A percentile compares a stretch with the other conserved stretches of the same genome.
Evolutionary conservation across 1,139 yeast genomes (phyloP).

Genomic region (Zhuliangozyma blackwelliae): DNA sequence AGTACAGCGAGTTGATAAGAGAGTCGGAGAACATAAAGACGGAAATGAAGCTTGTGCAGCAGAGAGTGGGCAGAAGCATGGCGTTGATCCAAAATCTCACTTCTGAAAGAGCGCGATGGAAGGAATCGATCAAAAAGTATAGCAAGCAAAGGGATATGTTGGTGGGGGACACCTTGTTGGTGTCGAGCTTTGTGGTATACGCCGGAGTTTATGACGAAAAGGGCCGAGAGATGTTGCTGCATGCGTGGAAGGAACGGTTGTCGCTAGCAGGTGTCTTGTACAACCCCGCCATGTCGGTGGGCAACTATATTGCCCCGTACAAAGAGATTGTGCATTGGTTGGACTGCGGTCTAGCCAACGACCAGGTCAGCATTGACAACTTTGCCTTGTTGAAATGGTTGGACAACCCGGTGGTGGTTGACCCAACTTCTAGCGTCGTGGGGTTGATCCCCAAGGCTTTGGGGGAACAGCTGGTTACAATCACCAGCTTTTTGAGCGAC

Average conservation of each 20-base stretch:
- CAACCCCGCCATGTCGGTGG: slow-evolving; percentile 31
- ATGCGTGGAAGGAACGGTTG: slow-evolving; percentile 42
- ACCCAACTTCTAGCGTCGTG: slow-evolving; percentile 57
- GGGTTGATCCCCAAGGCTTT: slow-evolving; percentile 33
- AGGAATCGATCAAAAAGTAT: slow-evolving; percentile 49
- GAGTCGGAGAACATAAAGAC: slow-evolving; percentile 72
- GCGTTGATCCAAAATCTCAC: slow-evolving; percentile 60
- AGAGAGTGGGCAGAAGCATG: slow-evolving; percentile 60
- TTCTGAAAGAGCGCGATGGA: slow-evolving; percentile 77
- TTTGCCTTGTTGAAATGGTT: slow-evolving; percentile 47
- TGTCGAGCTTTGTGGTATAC: slow-evolving; percentile 60
- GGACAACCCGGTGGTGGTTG: slow-evolving; percentile 57
- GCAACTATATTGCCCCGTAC: slow-evolving; percentile 26
- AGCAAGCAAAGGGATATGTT: slow-evolving; percentile 41
- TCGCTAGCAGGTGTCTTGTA: slow-evolving; percentile 33
- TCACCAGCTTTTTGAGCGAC: slow-evolving; percentile 72
- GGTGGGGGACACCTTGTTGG: slow-evolving; percentile 62
- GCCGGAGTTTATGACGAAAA: slow-evolving; percentile 59
- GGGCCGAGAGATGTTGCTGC: slow-evolving; percentile 35
- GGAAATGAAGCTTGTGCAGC: slow-evolving; percentile 63
- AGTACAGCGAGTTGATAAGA: slow-evolving; percentile 69
- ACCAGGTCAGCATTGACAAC: slow-evolving; percentile 67
- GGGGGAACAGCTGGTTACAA: slow-evolving; percentile 36
- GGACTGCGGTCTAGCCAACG: slow-evolving; percentile 49
- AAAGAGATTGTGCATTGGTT: slow-evolving; percentile 49